These are phyloP conservation scores for Xylariaceae sp. DNA, from an alignment of 2,329 filamentous ascomycete genomes.

Conservation along the genomic window DNA sequence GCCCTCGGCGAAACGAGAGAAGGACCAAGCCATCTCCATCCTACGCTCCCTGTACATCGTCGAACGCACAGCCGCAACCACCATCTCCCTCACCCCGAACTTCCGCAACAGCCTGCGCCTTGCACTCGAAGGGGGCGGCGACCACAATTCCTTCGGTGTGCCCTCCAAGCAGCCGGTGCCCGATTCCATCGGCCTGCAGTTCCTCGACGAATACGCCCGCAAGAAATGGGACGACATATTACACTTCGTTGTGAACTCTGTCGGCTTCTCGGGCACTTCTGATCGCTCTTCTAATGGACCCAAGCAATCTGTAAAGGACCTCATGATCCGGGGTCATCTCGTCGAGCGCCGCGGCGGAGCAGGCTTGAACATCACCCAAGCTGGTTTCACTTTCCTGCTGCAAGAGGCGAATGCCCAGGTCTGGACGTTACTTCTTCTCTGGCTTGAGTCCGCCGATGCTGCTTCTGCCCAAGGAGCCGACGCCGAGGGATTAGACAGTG, in stretches of 20 bases:
- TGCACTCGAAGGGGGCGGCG: slow-evolving; percentile 82
- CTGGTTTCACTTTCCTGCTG: slow-evolving; percentile 90
- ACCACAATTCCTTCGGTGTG: slow-evolving; percentile 87
- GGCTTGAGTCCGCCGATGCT: slow-evolving; percentile 78
- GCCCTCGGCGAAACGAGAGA: slow-evolving; percentile 62
- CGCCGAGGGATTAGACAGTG: slow-evolving; percentile 70
- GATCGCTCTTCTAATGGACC: slow-evolving; percentile 46
- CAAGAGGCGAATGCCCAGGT: slow-evolving; percentile 97
- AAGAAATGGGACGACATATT: slow-evolving; percentile 94
- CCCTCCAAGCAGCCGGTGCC: slow-evolving; percentile 66
- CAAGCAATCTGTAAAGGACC: slow-evolving; percentile 76
- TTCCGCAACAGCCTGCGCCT: slow-evolving; percentile 82
- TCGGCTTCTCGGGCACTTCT: slow-evolving; percentile 47
- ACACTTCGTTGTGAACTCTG: slow-evolving; percentile 87
- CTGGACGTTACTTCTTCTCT: slow-evolving; percentile 91
- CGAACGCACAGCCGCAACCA: slow-evolving; percentile 65
- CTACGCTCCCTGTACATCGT: slow-evolving; percentile 86
- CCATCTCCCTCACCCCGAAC: slow-evolving; percentile 74
- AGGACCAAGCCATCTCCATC: slow-evolving; percentile 79
- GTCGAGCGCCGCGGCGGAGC: slow-evolving; percentile 58
- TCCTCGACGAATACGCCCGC: slow-evolving; percentile 81
- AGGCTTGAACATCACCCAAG: slow-evolving; percentile 77
- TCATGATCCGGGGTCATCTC: slow-evolving; percentile 77
- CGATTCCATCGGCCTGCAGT: slow-evolving; percentile 63
- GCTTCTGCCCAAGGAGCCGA: slow-evolving; percentile 39